These are phyloP conservation scores for Hanseniaspora singularis DNA, from an alignment of 805 yeast species.

Conservation along the genomic window DNA sequence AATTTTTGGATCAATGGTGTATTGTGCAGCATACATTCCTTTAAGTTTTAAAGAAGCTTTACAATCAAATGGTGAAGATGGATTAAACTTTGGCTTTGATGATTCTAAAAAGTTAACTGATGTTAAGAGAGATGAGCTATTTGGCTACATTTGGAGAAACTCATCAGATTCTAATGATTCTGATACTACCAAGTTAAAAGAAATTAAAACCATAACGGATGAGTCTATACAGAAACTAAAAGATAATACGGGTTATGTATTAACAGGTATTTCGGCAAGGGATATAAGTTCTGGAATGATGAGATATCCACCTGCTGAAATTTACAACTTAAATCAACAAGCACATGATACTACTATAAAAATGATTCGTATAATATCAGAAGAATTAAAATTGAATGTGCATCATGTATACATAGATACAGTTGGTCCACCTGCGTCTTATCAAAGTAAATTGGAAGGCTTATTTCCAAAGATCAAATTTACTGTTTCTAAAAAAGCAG, in stretches of 20 bases:
- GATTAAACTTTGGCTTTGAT: slow-evolving; percentile 67
- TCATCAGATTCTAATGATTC: slow-evolving; percentile 31
- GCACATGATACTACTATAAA: slow-evolving; percentile 91
- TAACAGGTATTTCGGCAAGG: slow-evolving; percentile 70
- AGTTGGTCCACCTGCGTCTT: slow-evolving; percentile 85
- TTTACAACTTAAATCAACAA: slow-evolving; percentile 73
- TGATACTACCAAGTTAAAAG: slow-evolving; percentile 28
- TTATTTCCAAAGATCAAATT: slow-evolving; percentile 60
- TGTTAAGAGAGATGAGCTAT: slow-evolving; percentile 48
- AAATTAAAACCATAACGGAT: slow-evolving; percentile 17
- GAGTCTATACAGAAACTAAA: slow-evolving; percentile 19
- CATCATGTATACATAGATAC: slow-evolving; percentile 81
- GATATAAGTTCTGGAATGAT: slow-evolving; percentile 89
- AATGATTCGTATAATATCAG: slow-evolving; percentile 51
- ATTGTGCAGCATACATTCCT: slow-evolving; percentile 68
- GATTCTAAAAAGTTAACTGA: slow-evolving; percentile 85
- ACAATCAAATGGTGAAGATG: slow-evolving; percentile 35
- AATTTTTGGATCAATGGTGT: slow-evolving; percentile 95
- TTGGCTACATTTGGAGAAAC: slow-evolving; percentile 42
- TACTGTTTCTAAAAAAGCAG: slow-evolving; percentile 90
- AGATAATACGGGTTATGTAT: slow-evolving; percentile 63
- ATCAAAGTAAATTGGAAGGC: slow-evolving; percentile 59
- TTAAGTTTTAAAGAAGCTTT: not conserved
- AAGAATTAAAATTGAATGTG: slow-evolving; percentile 46
- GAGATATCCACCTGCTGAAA: slow-evolving; percentile 39